Evolutionary conservation across 768 basidiomycete species (phyloP).

Genomic region (Coprinellus micaceus): DNA sequence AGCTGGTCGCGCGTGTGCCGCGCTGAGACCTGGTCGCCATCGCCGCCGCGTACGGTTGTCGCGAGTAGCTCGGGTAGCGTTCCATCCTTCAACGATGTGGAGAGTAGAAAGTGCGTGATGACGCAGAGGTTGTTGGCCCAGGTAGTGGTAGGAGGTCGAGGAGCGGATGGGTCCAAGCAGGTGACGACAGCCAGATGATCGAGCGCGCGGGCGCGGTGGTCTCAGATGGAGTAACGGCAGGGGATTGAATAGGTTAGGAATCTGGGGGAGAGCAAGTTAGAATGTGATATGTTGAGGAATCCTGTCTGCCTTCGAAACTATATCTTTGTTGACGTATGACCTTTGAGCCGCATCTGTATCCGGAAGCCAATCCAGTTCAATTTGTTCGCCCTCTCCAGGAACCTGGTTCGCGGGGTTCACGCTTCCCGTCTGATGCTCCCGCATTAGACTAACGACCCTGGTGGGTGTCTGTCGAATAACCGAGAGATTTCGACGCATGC

Average conservation of each 20-base stretch:
- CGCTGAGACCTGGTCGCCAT: neutral
- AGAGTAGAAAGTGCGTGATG: neutral
- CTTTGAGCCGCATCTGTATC: conserved; percentile 35
- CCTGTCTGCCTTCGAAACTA: neutral
- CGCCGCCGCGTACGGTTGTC: conserved; percentile 3
- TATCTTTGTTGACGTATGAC: conserved; percentile 41
- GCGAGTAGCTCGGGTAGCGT: conserved; percentile 1
- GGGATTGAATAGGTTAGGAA: neutral
- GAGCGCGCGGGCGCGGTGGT: conserved; percentile 5
- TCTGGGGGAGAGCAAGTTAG: conserved; percentile 17
- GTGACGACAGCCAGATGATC: conserved; percentile 5
- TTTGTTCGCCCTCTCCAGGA: conserved; percentile 33
- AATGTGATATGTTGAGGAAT: neutral
- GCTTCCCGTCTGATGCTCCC: conserved; percentile 41
- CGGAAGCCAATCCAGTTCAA: conserved; percentile 34
- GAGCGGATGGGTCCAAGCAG: neutral
- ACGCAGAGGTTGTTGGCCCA: neutral
- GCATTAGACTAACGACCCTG: neutral
- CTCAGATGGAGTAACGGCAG: conserved; percentile 11
- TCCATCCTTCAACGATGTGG: neutral
- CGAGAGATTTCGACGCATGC: neutral
- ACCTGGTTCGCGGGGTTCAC: conserved; percentile 45
- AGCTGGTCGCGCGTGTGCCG: neutral
- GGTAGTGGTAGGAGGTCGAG: neutral
- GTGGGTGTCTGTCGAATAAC: neutral